Percentiles rank a stretch among this genome's conserved stretches.
phyloP scores from a whole-genome alignment of 2,329 filamentous ascomycete species.

The Fusarium metavorans region DNA sequence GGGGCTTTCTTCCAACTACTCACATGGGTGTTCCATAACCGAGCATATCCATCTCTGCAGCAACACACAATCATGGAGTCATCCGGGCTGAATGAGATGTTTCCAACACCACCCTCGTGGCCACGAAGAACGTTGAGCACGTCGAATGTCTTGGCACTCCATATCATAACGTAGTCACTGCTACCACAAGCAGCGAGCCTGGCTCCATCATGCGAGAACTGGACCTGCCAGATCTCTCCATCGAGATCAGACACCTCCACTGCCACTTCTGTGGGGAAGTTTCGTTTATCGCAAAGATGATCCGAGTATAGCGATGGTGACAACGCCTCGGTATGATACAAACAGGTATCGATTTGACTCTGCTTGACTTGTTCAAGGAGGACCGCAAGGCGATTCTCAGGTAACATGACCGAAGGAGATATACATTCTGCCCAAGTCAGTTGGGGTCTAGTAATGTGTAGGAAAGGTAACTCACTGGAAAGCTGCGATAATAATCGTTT shows the following conservation, averaged over 20 bases:
- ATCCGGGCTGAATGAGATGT: conserved; percentile 92
- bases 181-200: conserved; percentile 86
- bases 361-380: conserved; percentile 87
- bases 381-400: conserved; percentile 86
- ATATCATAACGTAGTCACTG: conserved; percentile 82
- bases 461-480: conserved; percentile 72
- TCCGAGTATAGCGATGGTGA: conserved; percentile 90
- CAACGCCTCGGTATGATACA: conserved; percentile 86
- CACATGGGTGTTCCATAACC: conserved; percentile 80
- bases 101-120: conserved; percentile 79
- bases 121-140: conserved; percentile 72
- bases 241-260: conserved; percentile 78
- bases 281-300: conserved; percentile 82
- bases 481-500: conserved; percentile 81
- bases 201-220: conserved; percentile 89
- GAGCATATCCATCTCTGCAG: conserved; percentile 77
- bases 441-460: not conserved
- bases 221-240: conserved; percentile 91
- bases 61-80: conserved; percentile 89
- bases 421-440: conserved; percentile 74
- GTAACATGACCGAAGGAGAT: conserved; percentile 96
- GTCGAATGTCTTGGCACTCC: conserved; percentile 79
- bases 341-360: conserved; percentile 83
- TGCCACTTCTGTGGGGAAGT: conserved; percentile 81
- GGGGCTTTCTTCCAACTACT: conserved; percentile 44